phyloP scores from a whole-genome alignment of 179 eudicot species.

The Vitellaria paradoxa region DNA sequence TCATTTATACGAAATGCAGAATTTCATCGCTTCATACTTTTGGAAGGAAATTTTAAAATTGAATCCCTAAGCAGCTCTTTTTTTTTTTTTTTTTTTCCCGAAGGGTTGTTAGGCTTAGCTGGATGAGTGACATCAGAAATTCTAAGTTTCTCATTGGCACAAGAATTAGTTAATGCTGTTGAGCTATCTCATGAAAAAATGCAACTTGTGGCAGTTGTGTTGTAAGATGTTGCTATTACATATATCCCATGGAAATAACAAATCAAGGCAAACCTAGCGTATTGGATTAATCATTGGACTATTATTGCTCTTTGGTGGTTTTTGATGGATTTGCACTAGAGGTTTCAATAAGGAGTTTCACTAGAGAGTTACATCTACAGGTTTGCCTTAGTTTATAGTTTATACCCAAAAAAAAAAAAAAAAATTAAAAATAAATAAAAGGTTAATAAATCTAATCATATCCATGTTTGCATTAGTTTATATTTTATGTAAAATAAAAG shows the following conservation, averaged over 20 bases:
- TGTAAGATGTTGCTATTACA: not conserved
- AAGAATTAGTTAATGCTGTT: not conserved
- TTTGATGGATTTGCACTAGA: not conserved
- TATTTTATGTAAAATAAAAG: too few species aligned
- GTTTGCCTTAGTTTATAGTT: not conserved
- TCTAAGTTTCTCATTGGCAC: too few species aligned
- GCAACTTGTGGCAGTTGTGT: not conserved
- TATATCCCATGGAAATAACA: not conserved
- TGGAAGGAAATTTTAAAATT: not conserved
- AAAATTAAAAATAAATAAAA: too few species aligned
- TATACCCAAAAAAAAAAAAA: too few species aligned
- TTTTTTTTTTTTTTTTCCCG: too few species aligned
- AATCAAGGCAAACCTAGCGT: not conserved
- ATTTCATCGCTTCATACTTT: too few species aligned
- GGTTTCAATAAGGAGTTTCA: not conserved
- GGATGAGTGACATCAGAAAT: too few species aligned
- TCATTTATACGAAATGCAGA: not conserved
- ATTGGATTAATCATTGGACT: not conserved
- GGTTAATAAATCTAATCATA: too few species aligned
- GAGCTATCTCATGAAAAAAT: not conserved
- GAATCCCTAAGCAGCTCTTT: too few species aligned
- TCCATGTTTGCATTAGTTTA: too few species aligned
- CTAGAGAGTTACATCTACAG: not conserved
- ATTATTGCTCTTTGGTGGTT: not conserved
- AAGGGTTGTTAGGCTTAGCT: too few species aligned